phyloP scores from a whole-genome alignment of 495 filamentous ascomycete species.

The Penicillium simplicissimum region DNA sequence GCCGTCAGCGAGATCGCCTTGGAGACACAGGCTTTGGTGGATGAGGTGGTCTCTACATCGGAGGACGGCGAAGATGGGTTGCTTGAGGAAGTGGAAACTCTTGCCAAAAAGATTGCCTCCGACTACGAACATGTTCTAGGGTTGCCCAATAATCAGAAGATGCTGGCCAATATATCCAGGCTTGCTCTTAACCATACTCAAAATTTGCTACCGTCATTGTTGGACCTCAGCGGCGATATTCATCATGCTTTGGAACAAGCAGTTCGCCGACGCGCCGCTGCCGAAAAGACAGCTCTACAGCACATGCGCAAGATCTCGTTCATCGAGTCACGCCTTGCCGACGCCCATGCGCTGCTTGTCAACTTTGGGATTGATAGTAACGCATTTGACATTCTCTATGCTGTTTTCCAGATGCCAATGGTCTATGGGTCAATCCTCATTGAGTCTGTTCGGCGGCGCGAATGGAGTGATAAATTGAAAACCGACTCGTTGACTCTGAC shows the following conservation, averaged over 20 bases:
- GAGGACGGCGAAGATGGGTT: conserved; percentile 55
- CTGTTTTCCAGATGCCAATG: conserved; percentile 77
- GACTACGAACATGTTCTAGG: conserved; percentile 80
- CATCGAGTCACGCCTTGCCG: conserved; percentile 71
- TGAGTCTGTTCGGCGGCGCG: conserved; percentile 79
- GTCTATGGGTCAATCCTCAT: conserved; percentile 86
- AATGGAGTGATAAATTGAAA: conserved; percentile 89
- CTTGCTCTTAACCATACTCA: conserved; percentile 84
- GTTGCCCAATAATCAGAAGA: conserved; percentile 66
- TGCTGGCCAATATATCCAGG: conserved; percentile 77
- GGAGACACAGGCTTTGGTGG: conserved; percentile 55
- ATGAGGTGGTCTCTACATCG: conserved; percentile 32
- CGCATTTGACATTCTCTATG: conserved; percentile 72
- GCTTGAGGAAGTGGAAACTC: conserved; percentile 80
- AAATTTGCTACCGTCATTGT: conserved; percentile 79
- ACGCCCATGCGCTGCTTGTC: conserved; percentile 67
- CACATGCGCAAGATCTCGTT: conserved; percentile 79
- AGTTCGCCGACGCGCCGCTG: conserved; percentile 61
- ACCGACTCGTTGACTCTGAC: conserved; percentile 79
- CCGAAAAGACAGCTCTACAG: conserved; percentile 58
- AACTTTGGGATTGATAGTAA: conserved; percentile 68
- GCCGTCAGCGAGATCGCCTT: conserved; percentile 53
- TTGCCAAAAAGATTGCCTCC: conserved; percentile 80
- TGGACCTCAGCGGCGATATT: conserved; percentile 71
- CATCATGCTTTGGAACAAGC: conserved; percentile 68